Percentiles rank a stretch among this genome's conserved stretches.
These are phyloP conservation scores for Aristolochia californica DNA, from an alignment of 164 flowering plant genomes.

Conservation along the genomic window DNA sequence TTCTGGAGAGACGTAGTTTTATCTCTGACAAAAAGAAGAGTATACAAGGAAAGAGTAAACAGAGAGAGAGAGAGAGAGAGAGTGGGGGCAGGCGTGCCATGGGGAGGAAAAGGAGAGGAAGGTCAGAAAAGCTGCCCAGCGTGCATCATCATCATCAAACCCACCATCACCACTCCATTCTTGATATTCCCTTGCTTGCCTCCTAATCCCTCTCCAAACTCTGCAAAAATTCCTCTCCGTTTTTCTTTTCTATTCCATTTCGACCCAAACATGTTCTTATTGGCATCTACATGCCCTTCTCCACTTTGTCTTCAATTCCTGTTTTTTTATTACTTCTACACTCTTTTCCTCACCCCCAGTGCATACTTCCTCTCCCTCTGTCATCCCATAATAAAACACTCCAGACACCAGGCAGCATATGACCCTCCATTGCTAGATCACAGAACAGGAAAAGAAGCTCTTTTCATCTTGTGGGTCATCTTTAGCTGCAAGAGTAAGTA, in stretches of 20 bases:
- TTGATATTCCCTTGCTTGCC: conserved; percentile 38
- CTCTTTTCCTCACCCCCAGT: too few relatives aligned
- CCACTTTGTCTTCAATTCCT: conserved; percentile 11
- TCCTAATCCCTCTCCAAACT: conserved; percentile 58
- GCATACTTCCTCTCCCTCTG: too few relatives aligned
- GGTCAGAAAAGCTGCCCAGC: conserved; percentile 68
- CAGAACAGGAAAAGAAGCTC: background rate
- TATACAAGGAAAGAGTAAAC: too few relatives aligned
- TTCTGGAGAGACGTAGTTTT: conserved; percentile 10
- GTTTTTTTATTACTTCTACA: too few relatives aligned
- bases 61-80: too few relatives aligned
- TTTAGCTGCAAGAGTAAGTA: background rate
- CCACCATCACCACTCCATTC: conserved; percentile 48
- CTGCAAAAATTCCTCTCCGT: conserved; percentile 43
- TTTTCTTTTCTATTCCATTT: conserved; percentile 18
- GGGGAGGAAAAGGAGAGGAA: conserved; percentile 17
- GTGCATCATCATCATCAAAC: conserved; percentile 63
- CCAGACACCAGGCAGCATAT: background rate
- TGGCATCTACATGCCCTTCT: background rate
- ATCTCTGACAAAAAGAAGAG: conserved; percentile 1
- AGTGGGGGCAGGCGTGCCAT: conserved; percentile 87
- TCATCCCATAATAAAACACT: too few relatives aligned
- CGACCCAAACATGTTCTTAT: conserved; percentile 10
- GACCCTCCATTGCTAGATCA: background rate
- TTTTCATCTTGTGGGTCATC: background rate